A percentile compares a stretch with the other conserved stretches of the same genome.
Evolutionary conservation across 2,329 filamentous ascomycete species (phyloP).

Genomic region (Cytospora paraplurivora): DNA sequence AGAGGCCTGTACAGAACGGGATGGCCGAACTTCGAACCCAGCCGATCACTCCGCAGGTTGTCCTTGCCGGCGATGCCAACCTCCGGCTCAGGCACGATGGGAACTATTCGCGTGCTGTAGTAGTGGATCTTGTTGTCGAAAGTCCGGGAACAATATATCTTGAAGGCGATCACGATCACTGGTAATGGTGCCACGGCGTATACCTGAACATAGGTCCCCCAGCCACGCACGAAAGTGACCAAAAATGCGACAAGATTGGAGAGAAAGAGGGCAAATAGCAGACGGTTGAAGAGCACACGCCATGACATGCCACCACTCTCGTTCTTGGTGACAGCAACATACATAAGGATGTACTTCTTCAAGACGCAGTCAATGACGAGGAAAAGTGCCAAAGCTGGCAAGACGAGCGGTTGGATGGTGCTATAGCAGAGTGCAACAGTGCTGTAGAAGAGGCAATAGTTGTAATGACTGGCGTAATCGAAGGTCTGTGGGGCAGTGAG

Average conservation of each 20-base stretch:
- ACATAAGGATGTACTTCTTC: slow-evolving; percentile 93
- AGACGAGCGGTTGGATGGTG: slow-evolving; percentile 81
- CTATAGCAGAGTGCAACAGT: slow-evolving; percentile 87
- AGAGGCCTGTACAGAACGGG: slow-evolving; percentile 87
- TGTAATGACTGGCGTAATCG: slow-evolving; percentile 96
- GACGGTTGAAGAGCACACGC: slow-evolving; percentile 89
- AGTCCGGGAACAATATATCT: slow-evolving; percentile 73
- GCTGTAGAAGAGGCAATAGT: slow-evolving; percentile 93
- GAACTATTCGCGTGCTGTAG: slow-evolving; percentile 68
- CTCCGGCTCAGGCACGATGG: slow-evolving; percentile 46
- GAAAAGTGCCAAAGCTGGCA: slow-evolving; percentile 86
- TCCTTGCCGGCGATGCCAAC: slow-evolving; percentile 51
- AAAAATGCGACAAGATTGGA: slow-evolving; percentile 78
- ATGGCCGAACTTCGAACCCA: slow-evolving; percentile 82
- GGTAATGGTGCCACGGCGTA: slow-evolving; percentile 73
- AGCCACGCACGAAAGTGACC: slow-evolving; percentile 71
- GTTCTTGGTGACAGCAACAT: slow-evolving; percentile 95
- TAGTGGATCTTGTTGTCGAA: slow-evolving; percentile 84
- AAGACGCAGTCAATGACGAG: slow-evolving; percentile 84
- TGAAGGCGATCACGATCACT: slow-evolving; percentile 79
- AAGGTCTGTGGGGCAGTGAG: slow-evolving; percentile 90
- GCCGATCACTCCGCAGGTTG: slow-evolving; percentile 64
- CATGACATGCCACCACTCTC: slow-evolving; percentile 94
- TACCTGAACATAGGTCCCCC: slow-evolving; percentile 61
- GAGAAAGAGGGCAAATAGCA: slow-evolving; percentile 79